A percentile compares a stretch with the other conserved stretches of the same genome.
phyloP scores from a whole-genome alignment of 768 basidiomycete genomes.

The Saitozyma sp. region DNA sequence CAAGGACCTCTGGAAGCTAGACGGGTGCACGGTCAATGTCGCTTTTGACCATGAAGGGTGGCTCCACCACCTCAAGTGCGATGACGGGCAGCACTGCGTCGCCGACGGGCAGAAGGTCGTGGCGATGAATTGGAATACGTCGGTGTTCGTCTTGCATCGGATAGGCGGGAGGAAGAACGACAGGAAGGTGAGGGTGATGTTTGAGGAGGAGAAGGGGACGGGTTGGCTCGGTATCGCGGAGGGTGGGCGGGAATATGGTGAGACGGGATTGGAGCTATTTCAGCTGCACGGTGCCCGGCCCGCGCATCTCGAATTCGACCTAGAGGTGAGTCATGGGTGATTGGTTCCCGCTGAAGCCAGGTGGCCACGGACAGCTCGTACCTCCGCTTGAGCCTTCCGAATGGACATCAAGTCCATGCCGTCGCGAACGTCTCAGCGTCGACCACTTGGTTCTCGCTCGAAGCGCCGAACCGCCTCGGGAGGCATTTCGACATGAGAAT shows the following conservation, averaged over 20 bases:
- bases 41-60: constrained; percentile 44
- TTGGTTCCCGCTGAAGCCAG: constrained; percentile 10
- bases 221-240: constrained; percentile 21
- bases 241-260: constrained; percentile 3
- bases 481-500: constrained; percentile 45
- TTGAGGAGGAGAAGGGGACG: constrained; percentile 39
- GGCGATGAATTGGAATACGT: constrained; percentile 39
- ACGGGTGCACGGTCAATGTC: constrained; percentile 47
- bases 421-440: constrained; percentile 26
- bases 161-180: constrained; percentile 11
- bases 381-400: constrained; percentile 42
- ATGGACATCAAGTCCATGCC: constrained; percentile 29
- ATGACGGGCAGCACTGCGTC: constrained; percentile 28
- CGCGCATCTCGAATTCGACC: constrained; percentile 38
- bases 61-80: constrained; percentile 43
- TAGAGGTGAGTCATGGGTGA: constrained; percentile 32
- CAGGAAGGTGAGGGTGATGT: constrained; percentile 26
- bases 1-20: constrained; percentile 34
- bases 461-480: constrained; percentile 16
- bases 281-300: constrained; percentile 11
- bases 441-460: constrained; percentile 24
- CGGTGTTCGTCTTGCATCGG: constrained; percentile 26
- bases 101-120: constrained; percentile 33
- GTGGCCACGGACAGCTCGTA: constrained; percentile 28
- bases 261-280: constrained; percentile 22